phyloP scores from a whole-genome alignment of 1,284 basidiomycete species.

The Apiotrichum mycotoxinovorans region DNA sequence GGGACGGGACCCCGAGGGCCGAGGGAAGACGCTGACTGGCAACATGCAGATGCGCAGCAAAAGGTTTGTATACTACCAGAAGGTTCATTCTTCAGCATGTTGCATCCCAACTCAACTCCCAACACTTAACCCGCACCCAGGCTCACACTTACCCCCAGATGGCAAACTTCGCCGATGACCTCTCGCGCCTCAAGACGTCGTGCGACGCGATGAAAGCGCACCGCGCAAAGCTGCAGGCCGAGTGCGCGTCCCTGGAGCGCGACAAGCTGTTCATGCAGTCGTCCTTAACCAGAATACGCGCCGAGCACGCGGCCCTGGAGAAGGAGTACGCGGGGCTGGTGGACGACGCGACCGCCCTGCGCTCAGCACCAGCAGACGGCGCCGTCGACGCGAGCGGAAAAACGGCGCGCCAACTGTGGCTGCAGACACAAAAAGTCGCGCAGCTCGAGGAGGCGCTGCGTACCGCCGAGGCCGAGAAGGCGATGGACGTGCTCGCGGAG shows the following conservation, averaged over 20 bases:
- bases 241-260: conserved; percentile 1
- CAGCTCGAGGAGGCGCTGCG: conserved; percentile 14
- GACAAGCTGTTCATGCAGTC: neutral
- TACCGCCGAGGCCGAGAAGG: conserved; percentile 7
- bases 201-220: conserved; percentile 18
- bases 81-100: neutral
- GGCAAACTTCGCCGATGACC: conserved; percentile 10
- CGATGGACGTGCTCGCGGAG: conserved; percentile 21
- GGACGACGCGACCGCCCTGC: conserved; percentile 16
- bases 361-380: conserved; percentile 6
- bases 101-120: too few relatives aligned
- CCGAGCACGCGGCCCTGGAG: conserved; percentile 20
- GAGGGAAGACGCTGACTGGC: neutral
- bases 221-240: conserved; percentile 9
- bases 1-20: neutral
- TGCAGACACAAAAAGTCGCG: conserved; percentile 21
- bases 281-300: conserved; percentile 10
- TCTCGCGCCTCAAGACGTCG: conserved; percentile 13
- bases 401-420: conserved; percentile 25
- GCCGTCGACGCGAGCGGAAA: conserved; percentile 27
- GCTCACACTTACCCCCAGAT: conserved; percentile 10
- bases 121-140: neutral
- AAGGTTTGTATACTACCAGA: conserved; percentile 1
- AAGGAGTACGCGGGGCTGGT: conserved; percentile 14
- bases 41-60: conserved; percentile 12